Evolutionary conservation across 139 green algal species (phyloP), one percentile per base, ranked within the genome.

Genomic region (Chlamydomonas sp.): DNA sequence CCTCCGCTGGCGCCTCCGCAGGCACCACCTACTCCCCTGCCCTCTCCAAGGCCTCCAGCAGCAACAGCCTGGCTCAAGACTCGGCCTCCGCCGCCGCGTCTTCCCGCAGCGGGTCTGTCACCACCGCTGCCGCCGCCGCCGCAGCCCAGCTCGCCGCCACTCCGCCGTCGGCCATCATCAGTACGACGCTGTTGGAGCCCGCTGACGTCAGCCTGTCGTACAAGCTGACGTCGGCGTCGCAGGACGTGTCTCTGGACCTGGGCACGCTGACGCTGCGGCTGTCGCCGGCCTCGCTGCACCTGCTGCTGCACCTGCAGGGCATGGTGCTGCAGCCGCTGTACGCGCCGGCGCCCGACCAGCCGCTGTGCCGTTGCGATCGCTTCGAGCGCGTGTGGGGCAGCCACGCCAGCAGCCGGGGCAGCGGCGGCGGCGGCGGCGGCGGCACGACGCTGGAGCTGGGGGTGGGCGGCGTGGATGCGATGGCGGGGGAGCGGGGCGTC

Each of bases 361-460:
- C 96, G 0, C 80, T 97, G 7, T 64, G 83, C 3, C 89, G 90
- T 5, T 96, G 94, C 87, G 85, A 89, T 79, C 75, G 87, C 68
- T 98, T 96, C 85, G 91, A 94, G 78, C 86, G 92, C 17, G 63
- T 97, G 60, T 98, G 96, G 96, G 84, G 64, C 64, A 95, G 85
- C 82, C 77, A 86, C 57, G 64, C 78, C 7, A 49, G 72, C 18
- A 10, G 66, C 15, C 63, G 31, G 6, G 66, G 17, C 0, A n/a
- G 1, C 31, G 57, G 66, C 31, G 57, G 64, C 58, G 64, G 84
- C 77, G 79, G 58, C 15, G 6, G 59, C 64, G 68, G 66, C 8
- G 20, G 6, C 1, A 5, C 20, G 8, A 0, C 4, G 20, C n/a
- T 81, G 63, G 83, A 79, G 67, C 77, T 89, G 77, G 85, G 85